phyloP scores from a whole-genome alignment of 176 grass and related monocot species.

The Raddia distichophylla region DNA sequence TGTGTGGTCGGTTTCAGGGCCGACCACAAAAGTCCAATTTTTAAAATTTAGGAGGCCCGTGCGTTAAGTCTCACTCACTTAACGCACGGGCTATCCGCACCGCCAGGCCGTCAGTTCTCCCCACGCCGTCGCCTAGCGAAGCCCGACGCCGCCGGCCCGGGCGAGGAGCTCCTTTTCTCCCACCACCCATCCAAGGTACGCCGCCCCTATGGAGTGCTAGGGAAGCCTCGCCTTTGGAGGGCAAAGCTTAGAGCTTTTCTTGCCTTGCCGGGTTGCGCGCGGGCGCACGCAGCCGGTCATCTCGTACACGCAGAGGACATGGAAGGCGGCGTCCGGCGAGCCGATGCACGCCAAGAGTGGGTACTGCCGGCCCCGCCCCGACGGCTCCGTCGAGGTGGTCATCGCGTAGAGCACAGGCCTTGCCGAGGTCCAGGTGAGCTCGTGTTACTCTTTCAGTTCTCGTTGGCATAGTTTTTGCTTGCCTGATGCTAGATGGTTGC shows the following conservation, averaged over 20 bases:
- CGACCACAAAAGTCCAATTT: too few species aligned
- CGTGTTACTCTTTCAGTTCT: background rate
- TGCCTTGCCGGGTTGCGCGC: background rate
- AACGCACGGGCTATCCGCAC: too few species aligned
- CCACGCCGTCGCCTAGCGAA: too few species aligned
- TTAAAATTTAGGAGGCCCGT: too few species aligned
- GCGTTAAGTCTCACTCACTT: too few species aligned
- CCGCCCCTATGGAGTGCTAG: background rate
- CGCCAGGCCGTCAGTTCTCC: too few species aligned
- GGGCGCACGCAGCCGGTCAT: constrained; percentile 69
- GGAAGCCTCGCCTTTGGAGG: background rate
- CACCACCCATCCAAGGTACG: constrained; percentile 85
- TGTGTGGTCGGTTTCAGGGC: too few species aligned
- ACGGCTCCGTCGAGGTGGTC: constrained; percentile 79
- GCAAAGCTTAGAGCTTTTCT: background rate
- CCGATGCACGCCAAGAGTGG: constrained; percentile 95
- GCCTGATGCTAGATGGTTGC: background rate
- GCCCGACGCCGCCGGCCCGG: too few species aligned
- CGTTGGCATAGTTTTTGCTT: background rate
- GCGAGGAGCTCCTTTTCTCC: constrained; percentile 89
- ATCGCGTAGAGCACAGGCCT: constrained; percentile 83
- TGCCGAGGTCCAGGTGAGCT: constrained; percentile 71
- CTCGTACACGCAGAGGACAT: too few species aligned
- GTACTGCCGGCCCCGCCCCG: constrained; percentile 76
- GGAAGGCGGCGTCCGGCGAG: too few species aligned